These are phyloP conservation scores for Fraxinus dipetala DNA, from an alignment of 305 asterid species.

Conservation along the genomic window DNA sequence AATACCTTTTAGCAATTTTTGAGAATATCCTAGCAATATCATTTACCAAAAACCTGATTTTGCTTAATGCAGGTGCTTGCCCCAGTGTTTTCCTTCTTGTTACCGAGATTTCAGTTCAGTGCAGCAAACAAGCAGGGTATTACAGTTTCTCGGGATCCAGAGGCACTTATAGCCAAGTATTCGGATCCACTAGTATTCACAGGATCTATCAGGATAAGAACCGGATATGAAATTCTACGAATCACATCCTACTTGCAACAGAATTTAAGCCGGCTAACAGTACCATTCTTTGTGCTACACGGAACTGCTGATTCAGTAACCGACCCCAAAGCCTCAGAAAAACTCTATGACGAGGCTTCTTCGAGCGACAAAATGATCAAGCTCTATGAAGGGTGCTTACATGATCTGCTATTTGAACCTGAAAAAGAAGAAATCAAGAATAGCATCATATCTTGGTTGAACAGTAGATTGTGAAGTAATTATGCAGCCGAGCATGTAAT, in stretches of 20 bases:
- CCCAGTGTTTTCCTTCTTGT: slow-evolving; percentile 61
- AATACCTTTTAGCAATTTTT: neutral
- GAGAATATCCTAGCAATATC: neutral
- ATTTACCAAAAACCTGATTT: neutral
- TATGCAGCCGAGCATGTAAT: neutral
- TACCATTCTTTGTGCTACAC: slow-evolving; percentile 81
- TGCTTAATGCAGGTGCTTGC: slow-evolving; percentile 58
- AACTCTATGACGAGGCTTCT: slow-evolving; percentile 63
- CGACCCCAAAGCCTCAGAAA: slow-evolving; percentile 66
- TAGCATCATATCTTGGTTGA: too few relatives aligned
- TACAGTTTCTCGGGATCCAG: slow-evolving; percentile 70
- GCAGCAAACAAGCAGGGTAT: slow-evolving; percentile 77
- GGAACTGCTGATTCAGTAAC: slow-evolving; percentile 75
- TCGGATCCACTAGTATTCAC: slow-evolving; percentile 91
- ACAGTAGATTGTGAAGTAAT: too few relatives aligned
- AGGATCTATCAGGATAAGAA: slow-evolving; percentile 73
- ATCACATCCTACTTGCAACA: slow-evolving; percentile 58
- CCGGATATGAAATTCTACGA: slow-evolving; percentile 77
- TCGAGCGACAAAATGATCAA: slow-evolving; percentile 69
- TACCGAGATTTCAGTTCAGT: slow-evolving; percentile 71
- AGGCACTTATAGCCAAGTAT: slow-evolving; percentile 69
- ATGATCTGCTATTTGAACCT: too few relatives aligned
- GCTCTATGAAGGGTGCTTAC: slow-evolving; percentile 45
- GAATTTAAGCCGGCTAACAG: slow-evolving; percentile 45
- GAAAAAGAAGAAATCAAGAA: too few relatives aligned